Evolutionary conservation across 805 yeast species (phyloP), one percentile per base, ranked within the genome.

Genomic region (Lipomyces spencermartinsiae): DNA sequence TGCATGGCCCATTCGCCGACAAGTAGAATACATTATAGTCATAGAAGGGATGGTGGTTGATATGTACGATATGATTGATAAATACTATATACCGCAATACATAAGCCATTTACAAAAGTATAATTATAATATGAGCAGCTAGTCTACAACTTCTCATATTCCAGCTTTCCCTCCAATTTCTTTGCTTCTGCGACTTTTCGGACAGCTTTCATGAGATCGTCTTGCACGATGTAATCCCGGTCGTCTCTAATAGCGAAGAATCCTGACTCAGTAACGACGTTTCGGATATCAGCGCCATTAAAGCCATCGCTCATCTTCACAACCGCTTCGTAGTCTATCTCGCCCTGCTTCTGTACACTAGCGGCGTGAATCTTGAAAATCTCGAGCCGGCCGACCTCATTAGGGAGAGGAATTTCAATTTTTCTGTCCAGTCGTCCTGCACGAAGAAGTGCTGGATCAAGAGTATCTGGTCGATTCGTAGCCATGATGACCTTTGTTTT

Each of bases 271-370:
- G 99, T 94, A 43, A 93, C 86, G 68, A 95, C 97, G 78, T 94
- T 94, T 80, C 99, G 88, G 74, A 94, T 89, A 84, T 94, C 99
- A 5, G 98, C 98, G 83, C 99, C 99, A 80, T 94, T 94, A 82
- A 95, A 95, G 1, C 98, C 98, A 81, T 94, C 99, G 79, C 97
- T 90, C 98, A 95, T 95, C 82, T 95, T 95, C 53, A 94, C 98
- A 46, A 92, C 90, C 2, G 74, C 74, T 46, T 95, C 98, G 75
- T 92, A 93, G 82, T 95, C 99, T 79, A 95, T 91, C 74, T 95
- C 98, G 71, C 99, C 99, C 71, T 88, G 90, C 78, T 94, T 94
- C 68, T 90, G 85, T 56, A 94, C 95, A 67, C 89, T 87, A 22
- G 92, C 79, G 0, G 97, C 87, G 80, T 94, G 98, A 77, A 94